These are phyloP conservation scores for Elsinoe fawcettii DNA, from an alignment of 2,329 filamentous ascomycete genomes.

Conservation along the genomic window DNA sequence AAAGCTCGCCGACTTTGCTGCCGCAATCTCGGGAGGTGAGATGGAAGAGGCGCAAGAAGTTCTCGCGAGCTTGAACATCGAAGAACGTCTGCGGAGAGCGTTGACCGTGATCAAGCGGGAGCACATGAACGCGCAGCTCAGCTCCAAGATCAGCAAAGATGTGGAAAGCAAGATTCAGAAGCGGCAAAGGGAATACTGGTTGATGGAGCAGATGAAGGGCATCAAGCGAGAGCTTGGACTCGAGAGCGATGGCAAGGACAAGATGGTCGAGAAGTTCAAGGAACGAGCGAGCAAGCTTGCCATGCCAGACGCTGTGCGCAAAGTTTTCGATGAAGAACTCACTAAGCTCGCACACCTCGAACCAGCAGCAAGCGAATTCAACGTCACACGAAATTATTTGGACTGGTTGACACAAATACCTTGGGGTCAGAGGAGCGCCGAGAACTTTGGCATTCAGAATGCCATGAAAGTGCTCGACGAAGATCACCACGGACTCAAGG, in stretches of 20 bases:
- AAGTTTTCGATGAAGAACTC: slow-evolving; percentile 96
- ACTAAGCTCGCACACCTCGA: slow-evolving; percentile 95
- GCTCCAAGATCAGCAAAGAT: slow-evolving; percentile 96
- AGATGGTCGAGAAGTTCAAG: slow-evolving; percentile 93
- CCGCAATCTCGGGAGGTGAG: slow-evolving; percentile 90
- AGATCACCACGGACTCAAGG: slow-evolving; percentile 93
- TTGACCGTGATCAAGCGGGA: slow-evolving; percentile 93
- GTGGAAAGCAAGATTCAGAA: slow-evolving; percentile 97
- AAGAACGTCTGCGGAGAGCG: slow-evolving; percentile 85
- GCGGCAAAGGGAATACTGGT: slow-evolving; percentile 92
- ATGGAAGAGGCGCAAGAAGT: slow-evolving; percentile 89
- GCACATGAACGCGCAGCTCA: slow-evolving; percentile 93
- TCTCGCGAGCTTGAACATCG: slow-evolving; percentile 78
- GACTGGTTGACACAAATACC: slow-evolving; percentile 98
- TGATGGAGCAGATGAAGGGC: slow-evolving; percentile 99
- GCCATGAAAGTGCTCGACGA: slow-evolving; percentile 87
- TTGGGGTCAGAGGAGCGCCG: slow-evolving; percentile 89
- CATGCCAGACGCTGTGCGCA: slow-evolving; percentile 94
- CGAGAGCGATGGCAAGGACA: slow-evolving; percentile 96
- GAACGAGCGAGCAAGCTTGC: slow-evolving; percentile 88
- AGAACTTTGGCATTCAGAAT: slow-evolving; percentile 93
- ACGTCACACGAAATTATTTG: slow-evolving; percentile 94
- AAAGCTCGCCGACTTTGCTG: slow-evolving; percentile 93
- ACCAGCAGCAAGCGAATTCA: slow-evolving; percentile 93
- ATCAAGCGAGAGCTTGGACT: slow-evolving; percentile 92